phyloP scores from a whole-genome alignment of 257 asterid genomes.

The Verbascum thapsus region DNA sequence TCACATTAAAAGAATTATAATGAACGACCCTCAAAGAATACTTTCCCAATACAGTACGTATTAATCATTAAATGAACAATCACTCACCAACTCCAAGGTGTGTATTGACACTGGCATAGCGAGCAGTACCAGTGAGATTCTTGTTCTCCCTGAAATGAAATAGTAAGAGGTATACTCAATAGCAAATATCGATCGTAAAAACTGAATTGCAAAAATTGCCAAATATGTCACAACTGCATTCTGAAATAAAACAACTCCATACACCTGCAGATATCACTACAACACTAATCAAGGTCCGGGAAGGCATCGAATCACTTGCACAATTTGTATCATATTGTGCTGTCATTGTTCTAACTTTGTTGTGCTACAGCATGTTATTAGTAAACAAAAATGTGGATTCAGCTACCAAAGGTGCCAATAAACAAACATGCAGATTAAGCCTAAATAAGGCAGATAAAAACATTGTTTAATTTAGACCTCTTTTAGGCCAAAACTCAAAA shows the following conservation, averaged over 20 bases:
- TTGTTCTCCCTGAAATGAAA: constrained; percentile 78
- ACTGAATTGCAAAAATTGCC: constrained; percentile 3
- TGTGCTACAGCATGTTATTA: no score
- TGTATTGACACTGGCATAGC: constrained; percentile 94
- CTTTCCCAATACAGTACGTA: constrained; percentile 5
- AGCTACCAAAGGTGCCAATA: no score
- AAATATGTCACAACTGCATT: background rate
- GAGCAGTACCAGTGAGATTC: constrained; percentile 95
- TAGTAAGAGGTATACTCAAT: constrained; percentile 22
- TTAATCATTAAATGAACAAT: constrained; percentile 18
- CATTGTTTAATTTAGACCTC: background rate
- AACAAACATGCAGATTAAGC: background rate
- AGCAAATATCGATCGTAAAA: constrained; percentile 11
- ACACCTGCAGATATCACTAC: background rate
- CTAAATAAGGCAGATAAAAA: background rate
- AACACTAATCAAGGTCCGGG: background rate
- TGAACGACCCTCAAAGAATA: constrained; percentile 19
- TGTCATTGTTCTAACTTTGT: no score
- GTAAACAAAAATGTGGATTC: no score
- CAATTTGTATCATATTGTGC: no score
- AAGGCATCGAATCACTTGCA: background rate
- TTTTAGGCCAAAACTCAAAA: background rate
- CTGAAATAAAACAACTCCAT: background rate
- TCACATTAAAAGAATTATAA: constrained; percentile 13
- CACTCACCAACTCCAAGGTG: constrained; percentile 95